These are phyloP conservation scores for Pyrenophora teres DNA, from an alignment of 2,329 filamentous ascomycete genomes.

Conservation along the genomic window DNA sequence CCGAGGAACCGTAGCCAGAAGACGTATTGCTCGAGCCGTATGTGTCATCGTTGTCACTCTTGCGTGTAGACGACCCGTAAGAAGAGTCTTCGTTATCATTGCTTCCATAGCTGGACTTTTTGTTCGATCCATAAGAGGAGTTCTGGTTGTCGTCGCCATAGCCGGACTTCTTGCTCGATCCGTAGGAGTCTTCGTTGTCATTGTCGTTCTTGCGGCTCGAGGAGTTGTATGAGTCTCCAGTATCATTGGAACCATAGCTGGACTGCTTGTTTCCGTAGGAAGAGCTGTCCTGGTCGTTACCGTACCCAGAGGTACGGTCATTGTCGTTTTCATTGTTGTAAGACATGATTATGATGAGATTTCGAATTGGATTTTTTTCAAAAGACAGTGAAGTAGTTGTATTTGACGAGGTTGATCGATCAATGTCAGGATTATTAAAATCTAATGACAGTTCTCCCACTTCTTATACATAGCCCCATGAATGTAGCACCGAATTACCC, in stretches of 20 bases:
- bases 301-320: constrained; percentile 8
- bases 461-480: not conserved
- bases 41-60: constrained; percentile 1
- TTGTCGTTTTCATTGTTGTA: constrained; percentile 13
- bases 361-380: not conserved
- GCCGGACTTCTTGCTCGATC: constrained; percentile 13
- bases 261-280: constrained; percentile 5
- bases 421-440: not conserved
- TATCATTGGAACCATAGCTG: constrained; percentile 11
- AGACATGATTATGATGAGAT: constrained; percentile 9
- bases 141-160: constrained; percentile 8
- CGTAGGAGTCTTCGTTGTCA: constrained; percentile 15
- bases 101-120: constrained; percentile 14
- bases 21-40: constrained; percentile 5
- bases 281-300: constrained; percentile 12
- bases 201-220: constrained; percentile 2
- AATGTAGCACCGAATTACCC: not conserved
- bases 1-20: not conserved
- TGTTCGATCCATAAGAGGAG: constrained; percentile 2
- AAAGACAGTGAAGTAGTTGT: not conserved
- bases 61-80: not conserved
- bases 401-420: not conserved
- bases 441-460: not conserved
- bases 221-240: constrained; percentile 1
- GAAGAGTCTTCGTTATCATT: constrained; percentile 5